These are phyloP conservation scores for Acanthamoeba lenticulata DNA, from an alignment of 208 protist genomes.

Conservation along the genomic window DNA sequence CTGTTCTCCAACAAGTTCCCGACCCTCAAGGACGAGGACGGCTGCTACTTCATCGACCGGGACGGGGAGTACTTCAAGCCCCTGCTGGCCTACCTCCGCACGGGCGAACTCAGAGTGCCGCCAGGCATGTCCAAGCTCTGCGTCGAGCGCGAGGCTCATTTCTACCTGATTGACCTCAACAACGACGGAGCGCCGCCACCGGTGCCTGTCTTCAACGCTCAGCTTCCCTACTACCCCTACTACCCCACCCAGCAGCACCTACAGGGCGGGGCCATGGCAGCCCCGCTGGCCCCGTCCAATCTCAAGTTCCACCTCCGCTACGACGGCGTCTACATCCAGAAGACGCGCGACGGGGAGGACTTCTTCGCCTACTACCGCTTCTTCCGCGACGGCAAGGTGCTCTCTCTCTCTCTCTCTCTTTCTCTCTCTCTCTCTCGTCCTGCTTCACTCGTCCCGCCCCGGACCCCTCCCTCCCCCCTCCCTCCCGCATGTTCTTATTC, in stretches of 20 bases:
- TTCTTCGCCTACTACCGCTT: slow-evolving; percentile 53
- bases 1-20: slow-evolving; percentile 48
- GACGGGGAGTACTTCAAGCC: slow-evolving; percentile 55
- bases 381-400: slow-evolving; percentile 24
- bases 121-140: slow-evolving; percentile 22
- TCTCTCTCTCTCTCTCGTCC: background rate
- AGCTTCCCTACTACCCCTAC: too few species aligned
- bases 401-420: background rate
- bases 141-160: slow-evolving; percentile 36
- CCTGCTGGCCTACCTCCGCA: slow-evolving; percentile 31
- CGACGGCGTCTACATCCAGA: slow-evolving; percentile 31
- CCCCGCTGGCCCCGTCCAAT: background rate
- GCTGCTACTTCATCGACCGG: slow-evolving; percentile 64
- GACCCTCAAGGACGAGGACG: slow-evolving; percentile 27
- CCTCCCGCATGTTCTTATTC: background rate
- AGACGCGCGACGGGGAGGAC: slow-evolving; percentile 12
- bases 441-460: too few species aligned
- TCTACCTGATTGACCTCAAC: slow-evolving; percentile 29
- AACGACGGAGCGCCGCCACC: background rate
- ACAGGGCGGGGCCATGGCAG: too few species aligned
- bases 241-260: too few species aligned
- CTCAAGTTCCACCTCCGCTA: background rate
- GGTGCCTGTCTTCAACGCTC: background rate
- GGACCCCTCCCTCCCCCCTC: too few species aligned
- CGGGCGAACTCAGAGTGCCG: slow-evolving; percentile 32